phyloP scores from a whole-genome alignment of 352 stramenopile species.

The Phytophthora sp. region DNA sequence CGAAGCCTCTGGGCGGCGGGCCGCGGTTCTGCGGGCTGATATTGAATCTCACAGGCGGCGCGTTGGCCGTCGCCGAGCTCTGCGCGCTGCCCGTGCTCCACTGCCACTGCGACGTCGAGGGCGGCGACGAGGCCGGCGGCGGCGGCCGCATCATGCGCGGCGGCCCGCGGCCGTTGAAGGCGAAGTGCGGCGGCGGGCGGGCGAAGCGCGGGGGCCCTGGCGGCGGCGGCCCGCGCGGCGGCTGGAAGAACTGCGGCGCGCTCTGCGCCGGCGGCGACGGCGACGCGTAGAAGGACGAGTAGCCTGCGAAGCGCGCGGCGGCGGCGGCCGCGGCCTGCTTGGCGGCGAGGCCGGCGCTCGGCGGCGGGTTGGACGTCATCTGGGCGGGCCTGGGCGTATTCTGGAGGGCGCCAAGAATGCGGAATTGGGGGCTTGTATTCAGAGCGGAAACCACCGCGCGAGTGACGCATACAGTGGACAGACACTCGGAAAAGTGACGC shows the following conservation, averaged over 20 bases:
- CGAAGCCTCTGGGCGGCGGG: slow-evolving; percentile 22
- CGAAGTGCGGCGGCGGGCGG: slow-evolving; percentile 22
- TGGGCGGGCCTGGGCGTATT: not conserved
- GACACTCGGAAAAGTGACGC: slow-evolving; percentile 24
- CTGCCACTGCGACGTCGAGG: slow-evolving; percentile 58
- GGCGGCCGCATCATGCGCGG: slow-evolving; percentile 50
- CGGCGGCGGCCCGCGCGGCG: slow-evolving; percentile 24
- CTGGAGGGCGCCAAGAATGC: not conserved
- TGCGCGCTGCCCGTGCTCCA: slow-evolving; percentile 59
- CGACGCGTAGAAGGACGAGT: slow-evolving; percentile 70
- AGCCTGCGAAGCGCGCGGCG: slow-evolving; percentile 63
- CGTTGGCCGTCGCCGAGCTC: slow-evolving; percentile 1
- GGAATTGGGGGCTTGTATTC: slow-evolving; percentile 8
- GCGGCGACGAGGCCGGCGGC: slow-evolving; percentile 24
- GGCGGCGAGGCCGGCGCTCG: slow-evolving; percentile 23
- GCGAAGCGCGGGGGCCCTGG: slow-evolving; percentile 12
- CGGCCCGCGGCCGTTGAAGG: slow-evolving; percentile 27
- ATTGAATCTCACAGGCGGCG: slow-evolving; percentile 61
- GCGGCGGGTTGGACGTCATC: slow-evolving; percentile 49
- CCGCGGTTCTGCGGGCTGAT: slow-evolving; percentile 21
- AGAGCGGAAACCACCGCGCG: not conserved
- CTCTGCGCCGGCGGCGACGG: slow-evolving; percentile 6
- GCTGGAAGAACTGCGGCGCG: slow-evolving; percentile 12
- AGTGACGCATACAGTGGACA: slow-evolving; percentile 10
- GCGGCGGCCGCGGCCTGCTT: slow-evolving; percentile 44